Conservation (phyloP, 345 rosid species). For the Psidium guajava region DNA sequence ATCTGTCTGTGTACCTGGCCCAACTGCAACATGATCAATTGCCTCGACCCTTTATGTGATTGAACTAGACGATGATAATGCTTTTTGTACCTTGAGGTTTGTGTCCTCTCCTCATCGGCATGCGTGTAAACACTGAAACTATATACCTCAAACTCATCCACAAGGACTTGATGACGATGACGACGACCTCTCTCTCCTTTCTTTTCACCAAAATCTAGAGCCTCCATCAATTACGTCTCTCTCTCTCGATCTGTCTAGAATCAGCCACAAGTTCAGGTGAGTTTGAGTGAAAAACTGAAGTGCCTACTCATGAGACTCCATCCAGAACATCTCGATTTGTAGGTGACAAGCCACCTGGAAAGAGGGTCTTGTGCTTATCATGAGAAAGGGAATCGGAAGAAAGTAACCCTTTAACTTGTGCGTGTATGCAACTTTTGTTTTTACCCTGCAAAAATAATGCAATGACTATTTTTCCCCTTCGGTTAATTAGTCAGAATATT, state of each 20-base stretch:
- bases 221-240: background rate
- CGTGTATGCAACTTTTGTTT: background rate
- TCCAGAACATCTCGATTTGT: background rate
- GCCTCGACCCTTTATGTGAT: conserved; percentile 43
- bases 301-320: background rate
- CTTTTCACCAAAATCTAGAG: background rate
- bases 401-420: background rate
- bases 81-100: conserved; percentile 36
- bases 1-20: conserved; percentile 12
- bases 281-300: background rate
- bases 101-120: conserved; percentile 20
- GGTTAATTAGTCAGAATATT: background rate
- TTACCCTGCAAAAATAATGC: background rate
- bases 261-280: background rate
- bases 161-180: background rate
- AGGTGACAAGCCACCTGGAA: background rate
- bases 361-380: background rate
- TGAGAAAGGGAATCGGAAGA: background rate
- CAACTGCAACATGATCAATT: conserved; percentile 16
- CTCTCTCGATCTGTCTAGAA: background rate
- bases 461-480: background rate
- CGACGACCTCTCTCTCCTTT: background rate
- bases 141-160: background rate
- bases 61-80: conserved; percentile 34
- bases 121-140: conserved; percentile 5